Conservation (phyloP, 108 stramenopile species). For the Bacterosira constricta region DNA sequence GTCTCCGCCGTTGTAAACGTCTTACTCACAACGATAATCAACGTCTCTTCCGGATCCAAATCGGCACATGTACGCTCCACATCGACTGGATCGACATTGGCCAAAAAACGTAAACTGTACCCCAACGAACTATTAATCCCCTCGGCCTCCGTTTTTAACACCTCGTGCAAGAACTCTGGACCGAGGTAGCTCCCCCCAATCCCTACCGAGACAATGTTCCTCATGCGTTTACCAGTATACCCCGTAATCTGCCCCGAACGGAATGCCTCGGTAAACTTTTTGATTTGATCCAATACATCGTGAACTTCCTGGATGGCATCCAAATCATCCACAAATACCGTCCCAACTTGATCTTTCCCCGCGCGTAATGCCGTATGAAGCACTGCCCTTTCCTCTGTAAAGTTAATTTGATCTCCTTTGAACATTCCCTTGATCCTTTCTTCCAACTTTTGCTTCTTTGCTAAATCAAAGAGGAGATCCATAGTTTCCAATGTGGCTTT, state of each 20-base stretch:
- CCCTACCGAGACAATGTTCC: constrained; percentile 96
- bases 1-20: constrained; percentile 99
- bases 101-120: constrained; percentile 92
- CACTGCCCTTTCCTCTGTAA: constrained; percentile 96
- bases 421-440: constrained; percentile 90
- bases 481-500: constrained; percentile 80
- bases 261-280: constrained; percentile 87
- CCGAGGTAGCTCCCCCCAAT: constrained; percentile 99
- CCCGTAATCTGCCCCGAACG: constrained; percentile 88
- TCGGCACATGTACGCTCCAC: constrained; percentile 94
- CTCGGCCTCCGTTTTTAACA: constrained; percentile 92
- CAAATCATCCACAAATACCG: constrained; percentile 85
- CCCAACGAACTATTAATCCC: constrained; percentile 85
- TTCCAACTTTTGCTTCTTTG: constrained; percentile 63
- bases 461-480: constrained; percentile 77
- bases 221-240: constrained; percentile 94
- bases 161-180: constrained; percentile 97
- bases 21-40: constrained; percentile 97
- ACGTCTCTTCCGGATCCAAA: constrained; percentile 89
- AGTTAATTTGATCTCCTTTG: constrained; percentile 94
- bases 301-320: constrained; percentile 94
- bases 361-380: constrained; percentile 97
- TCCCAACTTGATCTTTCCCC: constrained; percentile 53
- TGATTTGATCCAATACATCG: constrained; percentile 89
- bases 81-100: constrained; percentile 99